Percentiles rank a stretch among this genome's conserved stretches.
Evolutionary conservation across 2,329 filamentous ascomycete species (phyloP).

Genomic region (Akanthomyces dipterigenus): DNA sequence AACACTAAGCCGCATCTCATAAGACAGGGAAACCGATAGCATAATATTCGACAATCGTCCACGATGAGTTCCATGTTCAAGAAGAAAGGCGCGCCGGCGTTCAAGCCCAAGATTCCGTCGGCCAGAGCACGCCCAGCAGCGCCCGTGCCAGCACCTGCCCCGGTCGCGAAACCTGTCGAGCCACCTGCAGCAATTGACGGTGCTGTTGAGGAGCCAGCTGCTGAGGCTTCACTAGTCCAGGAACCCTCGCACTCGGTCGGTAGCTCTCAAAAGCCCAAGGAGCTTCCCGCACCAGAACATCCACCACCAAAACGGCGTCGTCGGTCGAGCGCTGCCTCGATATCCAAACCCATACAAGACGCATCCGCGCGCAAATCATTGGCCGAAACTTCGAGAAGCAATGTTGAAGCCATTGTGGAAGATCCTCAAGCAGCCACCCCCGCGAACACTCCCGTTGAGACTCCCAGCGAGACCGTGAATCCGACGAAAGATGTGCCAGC

Average conservation of each 20-base stretch:
- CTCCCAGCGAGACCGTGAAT: not conserved
- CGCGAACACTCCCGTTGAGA: not conserved
- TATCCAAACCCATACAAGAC: not conserved
- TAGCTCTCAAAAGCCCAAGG: not conserved
- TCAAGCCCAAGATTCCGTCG: slow-evolving; percentile 62
- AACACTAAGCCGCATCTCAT: not conserved
- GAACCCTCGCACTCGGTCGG: not conserved
- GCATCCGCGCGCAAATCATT: not conserved
- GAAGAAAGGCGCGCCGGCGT: slow-evolving; percentile 54
- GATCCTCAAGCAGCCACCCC: not conserved
- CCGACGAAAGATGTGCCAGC: not conserved
- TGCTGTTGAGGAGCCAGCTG: slow-evolving; percentile 11
- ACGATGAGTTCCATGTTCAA: slow-evolving; percentile 63
- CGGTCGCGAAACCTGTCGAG: slow-evolving; percentile 16
- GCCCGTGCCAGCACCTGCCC: slow-evolving; percentile 23
- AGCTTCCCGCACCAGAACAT: not conserved
- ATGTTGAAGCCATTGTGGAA: not conserved
- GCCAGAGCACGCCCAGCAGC: slow-evolving; percentile 45
- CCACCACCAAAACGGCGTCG: slow-evolving; percentile 1
- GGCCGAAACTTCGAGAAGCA: not conserved
- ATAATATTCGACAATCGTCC: slow-evolving; percentile 12
- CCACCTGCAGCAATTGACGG: slow-evolving; percentile 14
- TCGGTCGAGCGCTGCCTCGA: slow-evolving; percentile 10
- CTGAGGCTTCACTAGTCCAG: not conserved
- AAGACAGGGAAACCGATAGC: not conserved